Evolutionary conservation across 78 protist genomes (phyloP).

Genomic region (Anaeramoeba ignava): DNA sequence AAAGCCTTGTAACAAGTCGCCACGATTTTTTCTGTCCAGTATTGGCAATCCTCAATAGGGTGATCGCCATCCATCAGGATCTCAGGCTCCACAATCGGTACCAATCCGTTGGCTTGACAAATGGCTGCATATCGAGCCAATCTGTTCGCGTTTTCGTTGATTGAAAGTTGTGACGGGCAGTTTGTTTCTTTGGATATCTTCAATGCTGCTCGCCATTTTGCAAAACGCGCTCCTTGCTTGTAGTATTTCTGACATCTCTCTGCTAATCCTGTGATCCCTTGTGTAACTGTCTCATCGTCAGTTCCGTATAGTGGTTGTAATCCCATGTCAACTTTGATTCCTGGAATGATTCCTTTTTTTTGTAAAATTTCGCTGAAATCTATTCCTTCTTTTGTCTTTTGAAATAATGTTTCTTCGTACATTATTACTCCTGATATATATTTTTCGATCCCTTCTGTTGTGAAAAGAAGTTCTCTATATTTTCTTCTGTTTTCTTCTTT

Average conservation of each 20-base stretch:
- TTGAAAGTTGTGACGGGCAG: constrained; percentile 52
- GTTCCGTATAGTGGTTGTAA: constrained; percentile 34
- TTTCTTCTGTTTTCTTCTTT: constrained; percentile 67
- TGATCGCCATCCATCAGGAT: constrained; percentile 49
- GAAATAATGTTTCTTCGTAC: constrained; percentile 75
- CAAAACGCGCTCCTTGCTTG: constrained; percentile 80
- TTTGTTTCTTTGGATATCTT: constrained; percentile 42
- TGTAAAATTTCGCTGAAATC: constrained; percentile 47
- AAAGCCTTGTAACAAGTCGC: constrained; percentile 26
- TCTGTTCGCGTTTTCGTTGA: constrained; percentile 60
- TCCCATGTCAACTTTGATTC: constrained; percentile 79
- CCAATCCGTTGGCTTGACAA: constrained; percentile 78
- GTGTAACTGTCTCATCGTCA: constrained; percentile 61
- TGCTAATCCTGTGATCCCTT: constrained; percentile 73
- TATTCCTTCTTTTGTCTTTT: constrained; percentile 56
- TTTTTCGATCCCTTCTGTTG: constrained; percentile 39
- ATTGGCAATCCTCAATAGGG: constrained; percentile 21
- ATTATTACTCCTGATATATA: constrained; percentile 73
- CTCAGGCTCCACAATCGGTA: constrained; percentile 92
- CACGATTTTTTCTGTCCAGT: constrained; percentile 15
- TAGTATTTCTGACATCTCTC: constrained; percentile 63
- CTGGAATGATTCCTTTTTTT: constrained; percentile 54
- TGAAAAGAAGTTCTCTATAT: constrained; percentile 72
- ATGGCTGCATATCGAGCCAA: constrained; percentile 81
- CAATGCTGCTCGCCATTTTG: constrained; percentile 66